These are phyloP conservation scores for Lodderomyces parapsilosis DNA, from an alignment of 1,139 yeast species.

Conservation along the genomic window DNA sequence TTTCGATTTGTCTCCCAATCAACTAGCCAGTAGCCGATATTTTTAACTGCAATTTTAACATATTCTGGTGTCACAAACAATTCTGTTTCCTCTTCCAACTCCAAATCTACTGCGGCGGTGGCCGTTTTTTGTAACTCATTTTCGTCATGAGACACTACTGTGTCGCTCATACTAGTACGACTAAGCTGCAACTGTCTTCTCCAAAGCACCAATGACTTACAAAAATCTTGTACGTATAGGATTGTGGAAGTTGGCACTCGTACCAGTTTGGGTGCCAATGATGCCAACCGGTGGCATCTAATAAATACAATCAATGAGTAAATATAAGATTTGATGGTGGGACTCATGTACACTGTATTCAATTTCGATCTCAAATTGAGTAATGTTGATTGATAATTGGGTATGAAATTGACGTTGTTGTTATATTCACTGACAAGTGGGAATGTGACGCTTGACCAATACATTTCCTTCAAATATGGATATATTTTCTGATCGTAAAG, in stretches of 20 bases:
- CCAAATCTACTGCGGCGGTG: slow-evolving; percentile 1
- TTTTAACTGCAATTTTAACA: slow-evolving; percentile 41
- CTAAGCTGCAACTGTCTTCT: slow-evolving; percentile 7
- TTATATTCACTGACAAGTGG: not conserved
- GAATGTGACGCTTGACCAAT: slow-evolving; percentile 33
- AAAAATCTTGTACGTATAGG: slow-evolving; percentile 26
- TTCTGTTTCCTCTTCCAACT: slow-evolving; percentile 5
- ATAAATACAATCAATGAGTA: slow-evolving; percentile 39
- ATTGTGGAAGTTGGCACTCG: slow-evolving; percentile 35
- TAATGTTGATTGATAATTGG: slow-evolving; percentile 10
- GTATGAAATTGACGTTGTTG: not conserved
- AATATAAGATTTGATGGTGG: slow-evolving; percentile 38
- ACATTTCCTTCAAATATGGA: slow-evolving; percentile 36
- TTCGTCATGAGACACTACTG: slow-evolving; percentile 4
- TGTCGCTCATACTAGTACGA: slow-evolving; percentile 1
- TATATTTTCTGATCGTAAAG: slow-evolving; percentile 19
- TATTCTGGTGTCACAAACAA: slow-evolving; percentile 39
- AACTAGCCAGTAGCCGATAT: slow-evolving; percentile 47
- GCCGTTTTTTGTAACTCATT: slow-evolving; percentile 5
- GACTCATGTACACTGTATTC: slow-evolving; percentile 27
- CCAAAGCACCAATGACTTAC: slow-evolving; percentile 33
- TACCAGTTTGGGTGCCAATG: slow-evolving; percentile 38
- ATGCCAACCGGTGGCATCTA: slow-evolving; percentile 40
- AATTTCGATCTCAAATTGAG: slow-evolving; percentile 12
- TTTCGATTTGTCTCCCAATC: slow-evolving; percentile 39